Percentiles rank a stretch among this genome's conserved stretches.
phyloP scores from a whole-genome alignment of 108 stramenopile species.

The Cylindrotheca closterium region DNA sequence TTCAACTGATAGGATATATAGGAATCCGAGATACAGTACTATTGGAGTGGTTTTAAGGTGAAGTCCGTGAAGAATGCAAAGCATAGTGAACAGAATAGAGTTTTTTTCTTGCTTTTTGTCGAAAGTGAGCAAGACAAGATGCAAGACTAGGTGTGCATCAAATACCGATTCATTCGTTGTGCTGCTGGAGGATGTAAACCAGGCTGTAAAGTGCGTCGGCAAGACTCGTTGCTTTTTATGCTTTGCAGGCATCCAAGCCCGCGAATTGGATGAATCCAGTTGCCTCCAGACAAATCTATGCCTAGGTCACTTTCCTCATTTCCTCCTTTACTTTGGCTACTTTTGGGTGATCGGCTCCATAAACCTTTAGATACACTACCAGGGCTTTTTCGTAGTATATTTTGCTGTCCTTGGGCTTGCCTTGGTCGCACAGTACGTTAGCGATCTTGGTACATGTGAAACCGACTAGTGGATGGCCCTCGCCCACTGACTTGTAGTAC shows the following conservation, averaged over 20 bases:
- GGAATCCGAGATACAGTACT: slow-evolving; percentile 78
- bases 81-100: not conserved
- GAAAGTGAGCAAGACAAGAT: not conserved
- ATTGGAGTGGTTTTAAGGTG: slow-evolving; percentile 63
- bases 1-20: slow-evolving; percentile 71
- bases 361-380: too few species aligned
- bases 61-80: too few species aligned
- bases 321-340: too few species aligned
- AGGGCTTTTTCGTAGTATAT: too few species aligned
- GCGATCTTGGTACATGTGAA: too few species aligned
- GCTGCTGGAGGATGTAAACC: not conserved
- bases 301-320: too few species aligned
- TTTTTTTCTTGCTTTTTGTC: not conserved
- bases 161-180: not conserved
- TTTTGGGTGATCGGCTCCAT: too few species aligned
- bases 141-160: not conserved
- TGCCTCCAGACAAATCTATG: not conserved
- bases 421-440: too few species aligned
- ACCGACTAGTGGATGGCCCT: too few species aligned
- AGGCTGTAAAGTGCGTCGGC: not conserved
- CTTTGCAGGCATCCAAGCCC: not conserved
- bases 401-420: too few species aligned
- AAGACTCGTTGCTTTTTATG: not conserved
- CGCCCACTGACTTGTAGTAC: too few species aligned
- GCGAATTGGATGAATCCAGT: not conserved